These are phyloP conservation scores for Colletotrichum magnum DNA, from an alignment of 2,329 filamentous ascomycete species.

Conservation along the genomic window DNA sequence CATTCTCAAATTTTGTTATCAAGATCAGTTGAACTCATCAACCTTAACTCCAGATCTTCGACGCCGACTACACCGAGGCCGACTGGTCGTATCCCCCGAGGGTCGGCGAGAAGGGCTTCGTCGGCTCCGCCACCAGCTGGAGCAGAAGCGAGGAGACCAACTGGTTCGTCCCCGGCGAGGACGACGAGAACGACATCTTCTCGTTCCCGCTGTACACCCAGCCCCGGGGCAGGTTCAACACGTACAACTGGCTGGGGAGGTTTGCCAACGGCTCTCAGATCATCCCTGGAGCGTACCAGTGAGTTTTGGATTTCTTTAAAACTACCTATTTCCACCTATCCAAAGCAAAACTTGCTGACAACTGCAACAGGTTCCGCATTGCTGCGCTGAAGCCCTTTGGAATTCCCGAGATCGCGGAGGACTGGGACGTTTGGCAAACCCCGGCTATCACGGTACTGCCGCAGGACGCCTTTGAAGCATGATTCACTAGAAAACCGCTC, in stretches of 20 bases:
- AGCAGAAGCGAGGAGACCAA: neutral
- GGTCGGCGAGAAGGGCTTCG: conserved; percentile 54
- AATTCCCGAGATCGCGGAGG: conserved; percentile 24
- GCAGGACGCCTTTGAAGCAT: neutral
- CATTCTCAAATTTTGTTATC: no score
- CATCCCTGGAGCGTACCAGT: conserved; percentile 20
- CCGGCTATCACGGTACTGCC: conserved; percentile 28
- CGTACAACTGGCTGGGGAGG: conserved; percentile 15
- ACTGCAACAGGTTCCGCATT: conserved; percentile 41
- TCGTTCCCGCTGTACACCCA: conserved; percentile 3
- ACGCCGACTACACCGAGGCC: conserved; percentile 52
- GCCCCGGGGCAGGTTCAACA: neutral
- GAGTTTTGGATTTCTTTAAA: neutral
- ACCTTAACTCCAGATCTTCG: conserved; percentile 49
- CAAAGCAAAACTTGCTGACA: neutral
- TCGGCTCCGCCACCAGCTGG: conserved; percentile 58
- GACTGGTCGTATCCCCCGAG: conserved; percentile 59
- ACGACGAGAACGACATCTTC: conserved; percentile 26
- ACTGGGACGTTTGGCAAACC: conserved; percentile 47
- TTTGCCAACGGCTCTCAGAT: conserved; percentile 22
- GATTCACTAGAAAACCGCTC: no score
- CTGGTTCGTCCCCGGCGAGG: neutral
- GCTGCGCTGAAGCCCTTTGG: conserved; percentile 47
- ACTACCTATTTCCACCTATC: no score
- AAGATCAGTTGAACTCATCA: no score